Base-by-base conservation (phyloP, 306 rosid species). In the Dicorynia guianensis region DNA sequence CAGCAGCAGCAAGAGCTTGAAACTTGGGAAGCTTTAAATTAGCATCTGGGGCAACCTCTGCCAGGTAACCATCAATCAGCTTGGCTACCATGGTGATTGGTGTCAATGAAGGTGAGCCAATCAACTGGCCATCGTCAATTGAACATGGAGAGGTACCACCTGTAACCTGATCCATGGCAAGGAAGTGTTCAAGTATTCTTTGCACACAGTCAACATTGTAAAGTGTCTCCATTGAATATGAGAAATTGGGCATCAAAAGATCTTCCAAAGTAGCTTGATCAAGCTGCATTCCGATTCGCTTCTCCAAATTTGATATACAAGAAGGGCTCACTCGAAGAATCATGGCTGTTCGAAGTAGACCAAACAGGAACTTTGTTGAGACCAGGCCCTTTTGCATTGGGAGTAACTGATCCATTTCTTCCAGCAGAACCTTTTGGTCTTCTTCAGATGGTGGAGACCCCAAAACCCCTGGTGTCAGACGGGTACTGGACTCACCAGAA, bases 31-130 rank as follows among this genome's bases (percentile, higher is more conserved):
- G 96, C 88, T 95, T 95, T 72, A 95, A 78, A 76, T 95, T 95
- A 63, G 89, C 93, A 78, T 95, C 99, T 12, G 99, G 99, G 66
- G 99, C 97, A 76, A 95, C 99, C 88, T 95, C 99, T 13, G 99
- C 99, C 10, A 95, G 91, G 91, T 95, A 95, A 43, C 97, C 99
- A 47, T 95, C 99, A 25, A 92, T 90, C 63, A 95, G 86, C 87
- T 95, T 95, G 78, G 99, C 99, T n/a, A 92, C 99, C 89, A 85
- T 82, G 54, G 92, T 90, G 61, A 95, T 81, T 44, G 97, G 98
- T 58, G 96, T 89, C 88, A 92, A 72, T 19, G 98, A 95, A 72
- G 98, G 98, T 2, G 99, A 90, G 36, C 93, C 97, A 34, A 95
- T 95, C 85, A 89, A 81, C 49, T 92, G 96, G 61, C 88, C 96